Evolutionary conservation across 768 basidiomycete genomes (phyloP), one percentile per base, ranked within the genome.

Genomic region (Mrakia hoshinonis): DNA sequence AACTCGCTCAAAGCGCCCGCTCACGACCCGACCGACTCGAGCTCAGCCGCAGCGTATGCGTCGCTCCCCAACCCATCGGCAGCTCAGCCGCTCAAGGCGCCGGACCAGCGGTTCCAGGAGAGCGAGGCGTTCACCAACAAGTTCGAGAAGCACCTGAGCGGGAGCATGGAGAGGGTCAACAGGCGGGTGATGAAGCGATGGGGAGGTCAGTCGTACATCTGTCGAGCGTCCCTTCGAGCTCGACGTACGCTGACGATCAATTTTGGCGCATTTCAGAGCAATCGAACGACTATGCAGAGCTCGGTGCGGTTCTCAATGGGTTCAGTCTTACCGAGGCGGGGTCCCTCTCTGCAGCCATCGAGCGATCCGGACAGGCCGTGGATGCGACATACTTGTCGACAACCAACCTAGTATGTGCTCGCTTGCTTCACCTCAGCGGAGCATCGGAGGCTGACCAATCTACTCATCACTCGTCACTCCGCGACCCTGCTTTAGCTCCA

Each of bases 91-190:
- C 82, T 98, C n/a, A 86, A 91, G 62, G 84, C 87, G 71, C 92
- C 96, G 15, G 96, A 99, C 79, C 93, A 94, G 79, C 85, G 95
- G 18, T 99, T 98, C 81, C 83, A 91, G 47, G 96, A 99, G 78
- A 95, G 92, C 0, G 96, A 99, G 80, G 85, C 87, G 4, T 99
- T 99, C 79, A 99, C 96, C 3, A 86, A 86, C 80, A 96, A 95
- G 80, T 99, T 98, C 79, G 89, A 92, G 58, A 87, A 87, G 69
- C 96, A 99, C 81, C 82, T 99, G 68, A 84, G 85, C 68, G 91
- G 93, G 1, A 90, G 87, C 1, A 90, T 99, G 90, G 96, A 99
- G 80, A 97, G 92, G 79, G 91, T 98, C 29, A 94, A 95, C 22
- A 85, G 95, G 65, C 83, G 95, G 74, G 85, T 88, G 22, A 85